Base-by-base conservation (phyloP, 768 basidiomycete species). In the Cantharellus cinnabarinus region DNA sequence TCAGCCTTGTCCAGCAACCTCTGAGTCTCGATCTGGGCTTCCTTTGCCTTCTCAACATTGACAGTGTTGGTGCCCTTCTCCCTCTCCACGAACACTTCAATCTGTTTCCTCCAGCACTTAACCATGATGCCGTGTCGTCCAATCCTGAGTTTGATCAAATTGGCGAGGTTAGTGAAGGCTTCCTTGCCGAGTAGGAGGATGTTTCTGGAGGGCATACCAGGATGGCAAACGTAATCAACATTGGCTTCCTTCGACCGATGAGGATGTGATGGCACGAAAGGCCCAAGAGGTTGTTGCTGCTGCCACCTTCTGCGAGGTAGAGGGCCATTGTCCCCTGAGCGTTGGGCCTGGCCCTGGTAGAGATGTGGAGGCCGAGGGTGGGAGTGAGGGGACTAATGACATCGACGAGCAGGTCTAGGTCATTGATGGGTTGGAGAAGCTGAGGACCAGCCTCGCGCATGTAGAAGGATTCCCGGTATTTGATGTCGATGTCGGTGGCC, bases 261-360 rank as follows among this genome's bases (percentile, higher is more conserved):
- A 57, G 5, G 50, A 61, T 4, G 3, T 61, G 41, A 50, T 42
- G 29, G 40, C 38, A 42, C 3, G 44, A 42, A 44, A 61, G 58
- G 50, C 38, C 48, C 14, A 41, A n/a, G 40, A 34, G 14, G 42
- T 60, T 69, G 50, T 72, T 72, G 58, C 71, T 71, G 7, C 67
- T 63, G 3, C 67, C 55, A 35, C 65, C 66, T 1, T 63, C 62
- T n/a, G 59, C 14, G 62, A 75, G 71, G 58, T 71, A 75, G 53
- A 70, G 3, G 57, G 3, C 60, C 15, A 35, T 50, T 3, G 50
- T 59, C 2, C 61, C 61, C 39, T 60, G 4, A 42, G 58, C 59
- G 3, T 41, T 2, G 40, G 61, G 61, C 42, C 15, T 61, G 42
- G 10, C 4, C 44, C 4, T 37, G 39, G 48, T 53, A 52, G 61